Conservation (phyloP, 345 rosid genomes). For the Hibiscus tridactylites region DNA sequence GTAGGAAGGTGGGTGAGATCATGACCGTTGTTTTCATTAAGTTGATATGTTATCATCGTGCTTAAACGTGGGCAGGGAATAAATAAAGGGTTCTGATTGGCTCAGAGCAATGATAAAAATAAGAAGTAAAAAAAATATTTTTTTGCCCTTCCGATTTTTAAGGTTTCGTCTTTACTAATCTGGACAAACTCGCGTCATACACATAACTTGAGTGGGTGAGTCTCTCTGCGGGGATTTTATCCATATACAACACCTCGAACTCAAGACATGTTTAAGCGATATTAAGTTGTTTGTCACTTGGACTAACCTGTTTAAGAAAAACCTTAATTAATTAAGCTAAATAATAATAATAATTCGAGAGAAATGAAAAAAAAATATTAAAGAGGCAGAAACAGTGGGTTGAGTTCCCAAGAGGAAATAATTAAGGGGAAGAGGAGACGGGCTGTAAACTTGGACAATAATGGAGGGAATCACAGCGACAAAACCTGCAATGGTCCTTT, state of each 20-base stretch:
- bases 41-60: slow-evolving; percentile 62
- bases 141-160: too few relatives aligned
- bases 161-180: too few relatives aligned
- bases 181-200: too few relatives aligned
- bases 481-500: slow-evolving; percentile 39
- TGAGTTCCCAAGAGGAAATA: background rate
- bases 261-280: too few relatives aligned
- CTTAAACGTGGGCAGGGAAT: slow-evolving; percentile 51
- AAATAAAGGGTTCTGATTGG: slow-evolving; percentile 29
- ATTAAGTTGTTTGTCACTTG: too few relatives aligned
- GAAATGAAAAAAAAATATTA: background rate
- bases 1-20: slow-evolving; percentile 32
- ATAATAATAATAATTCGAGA: background rate
- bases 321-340: background rate
- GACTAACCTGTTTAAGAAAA: too few relatives aligned
- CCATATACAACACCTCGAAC: too few relatives aligned
- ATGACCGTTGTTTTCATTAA: slow-evolving; percentile 22
- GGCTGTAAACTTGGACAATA: slow-evolving; percentile 3
- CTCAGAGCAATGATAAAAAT: too few relatives aligned
- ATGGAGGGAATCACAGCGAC: slow-evolving; percentile 16
- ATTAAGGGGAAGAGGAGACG: slow-evolving; percentile 31
- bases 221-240: too few relatives aligned
- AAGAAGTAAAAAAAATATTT: too few relatives aligned
- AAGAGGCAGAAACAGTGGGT: background rate
- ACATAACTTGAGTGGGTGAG: too few relatives aligned